Base-by-base conservation (phyloP, 371 early-diverging fungal genomes). In the Apophysomyces variabilis region DNA sequence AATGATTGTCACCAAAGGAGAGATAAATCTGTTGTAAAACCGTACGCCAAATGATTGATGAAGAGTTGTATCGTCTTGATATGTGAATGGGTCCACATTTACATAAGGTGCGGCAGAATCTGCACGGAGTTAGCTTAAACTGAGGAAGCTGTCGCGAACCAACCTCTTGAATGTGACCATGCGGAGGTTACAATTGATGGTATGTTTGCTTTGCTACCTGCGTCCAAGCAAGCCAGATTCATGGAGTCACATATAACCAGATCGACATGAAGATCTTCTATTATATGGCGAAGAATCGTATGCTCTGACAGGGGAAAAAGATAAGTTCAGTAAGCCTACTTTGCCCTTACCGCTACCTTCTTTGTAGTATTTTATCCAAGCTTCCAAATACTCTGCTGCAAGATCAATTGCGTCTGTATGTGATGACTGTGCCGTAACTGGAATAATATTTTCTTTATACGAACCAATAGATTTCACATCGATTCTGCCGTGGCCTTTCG, bases 81-180 rank as follows among this genome's bases (percentile, higher is more conserved):
- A 16, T 5, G 35, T 32, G 3, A 58, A 16, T 5, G 65, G 11
- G 9, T 60, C 43, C 7, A 45, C 63, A 45, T 68, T 72, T 7
- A 72, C 41, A n/a, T 73, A 78, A 14, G 79, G 69, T 9, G 79
- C 61, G 7, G 26, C 38, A 7, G 69, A 63, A 57, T 75, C 75
- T 50, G 9, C 4, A 41, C 8, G 13, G 11, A 1, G 41, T 41
- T 41, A 13, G 13, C 11, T 11, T 41, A 41, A 41, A 5, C 41
- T 3, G 5, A 1, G 32, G 32, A 26, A 26, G 32, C 32, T 26
- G 3, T 26, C 3, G 3, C 3, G 32, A 26, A 26, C 32, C 3
- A 3, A 26, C 32, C 32, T 3, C 32, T 3, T 26, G 3, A 26
- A 3, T 3, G 3, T 26, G 9, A 57, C 44, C 13, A 46, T 3